Evolutionary conservation across 257 asterid species (phyloP).

Genomic region (Solanum pinnatisectum): DNA sequence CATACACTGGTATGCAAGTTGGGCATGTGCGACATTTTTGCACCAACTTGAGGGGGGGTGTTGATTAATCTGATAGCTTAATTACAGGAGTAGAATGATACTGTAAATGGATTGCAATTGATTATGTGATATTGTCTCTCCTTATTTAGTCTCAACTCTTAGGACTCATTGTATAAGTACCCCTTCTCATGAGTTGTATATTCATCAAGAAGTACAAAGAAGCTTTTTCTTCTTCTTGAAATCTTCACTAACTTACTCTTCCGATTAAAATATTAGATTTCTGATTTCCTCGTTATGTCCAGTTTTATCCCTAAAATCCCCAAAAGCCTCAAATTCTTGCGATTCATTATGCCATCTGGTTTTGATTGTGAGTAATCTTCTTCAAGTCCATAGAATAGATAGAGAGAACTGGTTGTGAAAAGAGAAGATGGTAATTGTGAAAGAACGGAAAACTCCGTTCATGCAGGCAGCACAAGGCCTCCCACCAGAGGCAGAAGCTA

Average conservation of each 20-base stretch:
- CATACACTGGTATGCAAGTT: not conserved
- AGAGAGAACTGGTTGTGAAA: not conserved
- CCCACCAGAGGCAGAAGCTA: not conserved
- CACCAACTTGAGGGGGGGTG: not conserved
- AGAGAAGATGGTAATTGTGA: not conserved
- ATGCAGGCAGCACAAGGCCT: not conserved
- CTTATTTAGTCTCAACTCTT: not conserved
- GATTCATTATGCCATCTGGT: not conserved
- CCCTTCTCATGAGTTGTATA: not conserved
- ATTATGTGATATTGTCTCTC: not conserved
- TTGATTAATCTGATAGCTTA: no score
- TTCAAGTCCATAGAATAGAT: not conserved
- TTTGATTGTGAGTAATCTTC: not conserved
- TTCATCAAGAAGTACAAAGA: not conserved
- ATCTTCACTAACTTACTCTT: not conserved
- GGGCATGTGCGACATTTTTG: not conserved
- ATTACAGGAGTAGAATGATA: not conserved
- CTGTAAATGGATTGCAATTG: not conserved
- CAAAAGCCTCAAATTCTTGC: not conserved
- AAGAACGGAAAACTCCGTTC: not conserved
- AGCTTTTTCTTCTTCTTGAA: not conserved
- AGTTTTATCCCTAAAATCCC: not conserved
- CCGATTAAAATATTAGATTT: not conserved
- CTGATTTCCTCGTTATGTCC: not conserved
- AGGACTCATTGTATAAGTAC: not conserved